Evolutionary conservation across 805 yeast genomes (phyloP), one percentile per base, ranked within the genome.

Genomic region (Starmerella apicola): DNA sequence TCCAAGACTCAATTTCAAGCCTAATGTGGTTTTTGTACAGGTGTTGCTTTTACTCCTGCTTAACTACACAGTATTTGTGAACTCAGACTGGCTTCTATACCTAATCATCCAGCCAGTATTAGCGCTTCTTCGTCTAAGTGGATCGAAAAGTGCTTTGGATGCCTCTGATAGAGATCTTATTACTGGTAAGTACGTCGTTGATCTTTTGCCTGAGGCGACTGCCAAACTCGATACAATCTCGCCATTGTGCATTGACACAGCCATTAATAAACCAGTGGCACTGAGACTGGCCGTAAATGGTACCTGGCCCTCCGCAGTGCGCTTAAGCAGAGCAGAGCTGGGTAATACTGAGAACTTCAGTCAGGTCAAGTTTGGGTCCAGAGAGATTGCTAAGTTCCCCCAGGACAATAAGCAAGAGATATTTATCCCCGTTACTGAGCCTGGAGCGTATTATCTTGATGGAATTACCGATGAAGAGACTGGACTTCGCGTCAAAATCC

Each of bases 181-280:
- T 16, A 36, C 74, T 52, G 98, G 98, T 32, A 76, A 75, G 32
- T 81, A 82, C 53, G 81, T 86, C 1, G 78, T 91, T 45, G 81
- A 86, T 53, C 81, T 81, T 45, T 64, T 91, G 26, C 97, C 98
- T 0, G 96, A 88, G 59, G 80, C 93, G 32, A 78, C 93, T 0
- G 95, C 93, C 4, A 66, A 68, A 52, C 62, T 91, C 51, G 84
- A 86, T 48, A 43, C 46, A 13, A 72, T 67, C 36, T 74, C 71
- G 22, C 66, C 72, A 4, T 71, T 70, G 44, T 91, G 98, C 61
- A 49, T 65, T 9, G 48, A 16, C 8, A 21, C 15, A 20, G 50
- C 38, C 56, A 62, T 8, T 8, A 7, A 27, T 27, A 23, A 37
- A 42, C 52, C 56, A 36, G 53, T 70, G 22, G 58, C 64, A 25